A percentile compares a stretch with the other conserved stretches of the same genome.
Evolutionary conservation across 805 yeast genomes (phyloP).

Genomic region (Spencermartinsiella europaea): DNA sequence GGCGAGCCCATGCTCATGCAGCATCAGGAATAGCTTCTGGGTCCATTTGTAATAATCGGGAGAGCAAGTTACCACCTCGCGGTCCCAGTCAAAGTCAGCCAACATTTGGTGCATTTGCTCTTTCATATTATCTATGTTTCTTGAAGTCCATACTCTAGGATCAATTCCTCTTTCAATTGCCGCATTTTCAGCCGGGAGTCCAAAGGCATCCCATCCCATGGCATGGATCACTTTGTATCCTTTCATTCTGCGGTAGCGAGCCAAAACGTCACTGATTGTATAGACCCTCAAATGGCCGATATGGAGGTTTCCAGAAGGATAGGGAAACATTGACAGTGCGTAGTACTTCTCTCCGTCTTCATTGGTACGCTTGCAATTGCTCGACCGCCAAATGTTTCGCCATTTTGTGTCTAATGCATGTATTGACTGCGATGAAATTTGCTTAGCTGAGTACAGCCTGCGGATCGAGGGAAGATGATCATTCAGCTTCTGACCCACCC

Average conservation of each 20-base stretch:
- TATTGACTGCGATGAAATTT: no score
- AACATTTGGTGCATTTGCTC: constrained; percentile 71
- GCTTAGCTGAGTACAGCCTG: no score
- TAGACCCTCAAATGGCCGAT: constrained; percentile 94
- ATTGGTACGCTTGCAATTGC: constrained; percentile 12
- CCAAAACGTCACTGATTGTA: constrained; percentile 79
- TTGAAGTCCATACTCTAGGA: constrained; percentile 79
- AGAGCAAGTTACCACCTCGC: constrained; percentile 79
- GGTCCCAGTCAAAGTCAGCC: constrained; percentile 90
- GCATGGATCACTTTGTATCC: constrained; percentile 86
- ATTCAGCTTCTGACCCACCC: no score
- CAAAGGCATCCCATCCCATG: constrained; percentile 99
- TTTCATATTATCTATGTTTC: constrained; percentile 82
- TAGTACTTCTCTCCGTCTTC: constrained; percentile 38
- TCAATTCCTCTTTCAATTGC: constrained; percentile 79
- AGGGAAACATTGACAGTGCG: constrained; percentile 87
- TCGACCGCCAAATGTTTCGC: constrained; percentile 25
- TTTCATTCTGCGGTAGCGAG: constrained; percentile 69
- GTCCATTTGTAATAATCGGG: constrained; percentile 92
- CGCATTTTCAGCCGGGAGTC: constrained; percentile 97
- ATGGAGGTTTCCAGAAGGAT: constrained; percentile 90
- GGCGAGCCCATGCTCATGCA: constrained; percentile 74
- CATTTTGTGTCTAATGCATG: constrained; percentile 28
- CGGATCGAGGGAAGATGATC: no score
- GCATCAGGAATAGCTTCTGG: constrained; percentile 71